Evolutionary conservation across 2,329 filamentous ascomycete genomes (phyloP).

Genomic region (Aspergillus sp.): DNA sequence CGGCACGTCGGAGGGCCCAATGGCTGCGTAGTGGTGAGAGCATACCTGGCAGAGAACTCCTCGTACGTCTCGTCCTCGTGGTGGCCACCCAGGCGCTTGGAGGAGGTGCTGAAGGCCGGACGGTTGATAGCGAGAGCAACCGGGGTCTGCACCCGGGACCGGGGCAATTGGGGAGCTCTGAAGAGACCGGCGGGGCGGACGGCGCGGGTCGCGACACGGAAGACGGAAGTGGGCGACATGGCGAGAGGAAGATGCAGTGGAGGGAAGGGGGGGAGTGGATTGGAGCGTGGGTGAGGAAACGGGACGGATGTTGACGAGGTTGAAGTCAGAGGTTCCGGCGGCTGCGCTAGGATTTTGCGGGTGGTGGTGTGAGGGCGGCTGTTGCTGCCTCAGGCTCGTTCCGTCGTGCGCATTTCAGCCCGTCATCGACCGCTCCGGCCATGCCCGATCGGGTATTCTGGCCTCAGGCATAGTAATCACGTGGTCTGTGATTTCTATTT

Average conservation of each 20-base stretch:
- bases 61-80: conserved; percentile 97
- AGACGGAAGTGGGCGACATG: conserved; percentile 67
- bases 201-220: conserved; percentile 70
- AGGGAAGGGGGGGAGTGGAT: conserved; percentile 13
- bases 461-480: conserved; percentile 26
- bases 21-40: conserved; percentile 21
- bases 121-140: conserved; percentile 52
- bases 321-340: conserved; percentile 20
- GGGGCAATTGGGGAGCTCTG: conserved; percentile 62
- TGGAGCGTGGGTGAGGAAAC: conserved; percentile 4
- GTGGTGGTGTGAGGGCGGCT: conserved; percentile 35
- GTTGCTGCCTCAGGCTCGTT: conserved; percentile 22
- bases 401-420: neutral
- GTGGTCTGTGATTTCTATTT: conserved; percentile 21
- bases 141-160: conserved; percentile 58
- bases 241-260: conserved; percentile 29
- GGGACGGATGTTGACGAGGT: conserved; percentile 23
- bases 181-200: conserved; percentile 58
- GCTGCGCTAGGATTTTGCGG: conserved; percentile 37
- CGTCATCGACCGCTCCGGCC: conserved; percentile 19
- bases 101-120: conserved; percentile 60
- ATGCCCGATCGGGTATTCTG: conserved; percentile 14
- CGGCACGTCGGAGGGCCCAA: conserved; percentile 17
- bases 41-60: conserved; percentile 96
- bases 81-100: conserved; percentile 57